Evolutionary conservation across 768 basidiomycete genomes (phyloP).

Genomic region (Neoboletus subvelutipes): DNA sequence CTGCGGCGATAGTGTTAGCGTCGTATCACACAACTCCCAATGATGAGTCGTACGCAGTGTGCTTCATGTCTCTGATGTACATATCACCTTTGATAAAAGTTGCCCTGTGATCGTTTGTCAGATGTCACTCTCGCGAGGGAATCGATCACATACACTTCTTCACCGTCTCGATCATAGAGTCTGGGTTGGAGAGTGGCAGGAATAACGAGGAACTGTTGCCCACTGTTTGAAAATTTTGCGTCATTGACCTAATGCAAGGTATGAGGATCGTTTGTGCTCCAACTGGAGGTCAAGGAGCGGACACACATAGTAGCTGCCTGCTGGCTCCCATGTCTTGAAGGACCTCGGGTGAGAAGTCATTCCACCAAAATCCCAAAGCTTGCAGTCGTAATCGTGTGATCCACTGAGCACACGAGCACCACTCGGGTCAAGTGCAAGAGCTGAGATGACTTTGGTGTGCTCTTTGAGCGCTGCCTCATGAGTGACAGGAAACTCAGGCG

Average conservation of each 20-base stretch:
- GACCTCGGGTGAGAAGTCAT: slow-evolving; percentile 91
- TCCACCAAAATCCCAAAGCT: slow-evolving; percentile 99
- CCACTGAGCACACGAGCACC: slow-evolving; percentile 91
- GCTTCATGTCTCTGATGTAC: slow-evolving; percentile 98
- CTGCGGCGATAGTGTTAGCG: slow-evolving; percentile 40
- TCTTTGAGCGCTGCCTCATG: slow-evolving; percentile 94
- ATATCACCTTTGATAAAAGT: slow-evolving; percentile 93
- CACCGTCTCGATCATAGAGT: slow-evolving; percentile 89
- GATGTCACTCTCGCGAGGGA: slow-evolving; percentile 31
- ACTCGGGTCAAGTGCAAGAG: slow-evolving; percentile 88
- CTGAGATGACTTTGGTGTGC: slow-evolving; percentile 93
- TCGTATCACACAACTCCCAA: slow-evolving; percentile 3
- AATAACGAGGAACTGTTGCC: slow-evolving; percentile 82
- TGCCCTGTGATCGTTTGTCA: slow-evolving; percentile 60
- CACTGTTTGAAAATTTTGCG: slow-evolving; percentile 84
- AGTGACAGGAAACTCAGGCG: slow-evolving; percentile 73
- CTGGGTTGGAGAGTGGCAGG: slow-evolving; percentile 87
- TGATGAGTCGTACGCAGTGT: slow-evolving; percentile 76
- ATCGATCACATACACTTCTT: slow-evolving; percentile 71
- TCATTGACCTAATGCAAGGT: slow-evolving; percentile 71
- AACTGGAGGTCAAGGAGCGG: neutral
- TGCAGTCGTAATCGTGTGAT: slow-evolving; percentile 96
- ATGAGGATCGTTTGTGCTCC: neutral
- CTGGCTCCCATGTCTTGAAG: slow-evolving; percentile 96
- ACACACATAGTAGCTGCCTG: slow-evolving; percentile 85